Conservation (phyloP, 2,329 filamentous ascomycete species). For the Fusarium globosum region DNA sequence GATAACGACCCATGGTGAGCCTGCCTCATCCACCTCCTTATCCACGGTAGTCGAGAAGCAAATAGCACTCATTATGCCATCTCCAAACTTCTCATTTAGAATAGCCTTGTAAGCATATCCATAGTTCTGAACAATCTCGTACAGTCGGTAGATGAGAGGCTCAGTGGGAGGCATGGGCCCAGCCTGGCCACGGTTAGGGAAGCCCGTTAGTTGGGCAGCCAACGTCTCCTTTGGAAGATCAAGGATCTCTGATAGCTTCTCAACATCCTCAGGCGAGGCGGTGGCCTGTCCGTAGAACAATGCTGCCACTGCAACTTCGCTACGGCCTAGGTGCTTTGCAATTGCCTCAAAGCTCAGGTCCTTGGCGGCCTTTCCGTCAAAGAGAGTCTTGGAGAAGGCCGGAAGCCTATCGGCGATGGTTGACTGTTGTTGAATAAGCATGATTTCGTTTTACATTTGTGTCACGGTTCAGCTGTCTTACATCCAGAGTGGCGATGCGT, state of each 20-base stretch:
- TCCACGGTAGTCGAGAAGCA: conserved; percentile 91
- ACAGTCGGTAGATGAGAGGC: conserved; percentile 81
- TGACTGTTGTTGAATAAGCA: conserved; percentile 57
- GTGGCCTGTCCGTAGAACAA: conserved; percentile 91
- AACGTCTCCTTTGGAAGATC: conserved; percentile 68
- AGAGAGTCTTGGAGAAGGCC: conserved; percentile 73
- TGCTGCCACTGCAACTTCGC: conserved; percentile 86
- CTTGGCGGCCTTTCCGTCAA: conserved; percentile 78
- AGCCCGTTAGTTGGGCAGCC: conserved; percentile 72
- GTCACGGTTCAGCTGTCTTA: conserved; percentile 37
- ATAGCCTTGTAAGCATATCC: conserved; percentile 96
- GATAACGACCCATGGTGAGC: conserved; percentile 85
- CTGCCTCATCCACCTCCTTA: conserved; percentile 89
- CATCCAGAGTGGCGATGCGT: conserved; percentile 52
- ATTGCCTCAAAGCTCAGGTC: conserved; percentile 84
- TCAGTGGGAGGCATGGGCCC: conserved; percentile 53
- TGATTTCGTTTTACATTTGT: background rate
- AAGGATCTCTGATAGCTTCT: conserved; percentile 74
- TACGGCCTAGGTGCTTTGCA: conserved; percentile 76
- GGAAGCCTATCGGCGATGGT: conserved; percentile 77
- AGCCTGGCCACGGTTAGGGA: conserved; percentile 82
- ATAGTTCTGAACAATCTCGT: conserved; percentile 97
- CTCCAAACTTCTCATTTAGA: conserved; percentile 93
- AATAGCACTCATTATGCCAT: conserved; percentile 97
- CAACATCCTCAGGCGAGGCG: conserved; percentile 74